Conservation (phyloP, 805 yeast genomes). For the Wickerhamiella occidentalis region DNA sequence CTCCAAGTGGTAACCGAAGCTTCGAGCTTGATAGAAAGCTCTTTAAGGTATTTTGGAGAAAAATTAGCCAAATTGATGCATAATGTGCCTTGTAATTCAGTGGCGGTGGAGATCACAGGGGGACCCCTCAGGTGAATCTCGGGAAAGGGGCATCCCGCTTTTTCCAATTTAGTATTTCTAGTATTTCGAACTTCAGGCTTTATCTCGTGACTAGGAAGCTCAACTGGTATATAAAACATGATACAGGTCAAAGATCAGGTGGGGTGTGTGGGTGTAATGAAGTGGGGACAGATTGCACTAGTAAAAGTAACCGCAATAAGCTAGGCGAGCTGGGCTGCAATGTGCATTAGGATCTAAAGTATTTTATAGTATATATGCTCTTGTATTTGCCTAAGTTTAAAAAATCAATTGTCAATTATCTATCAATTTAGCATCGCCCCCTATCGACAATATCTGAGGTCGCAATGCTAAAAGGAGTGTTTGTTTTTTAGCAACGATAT, state of each 20-base stretch:
- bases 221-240: background rate
- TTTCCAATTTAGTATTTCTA: background rate
- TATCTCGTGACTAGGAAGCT: background rate
- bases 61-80: background rate
- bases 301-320: too few species aligned
- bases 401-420: too few species aligned
- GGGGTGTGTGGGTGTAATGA: background rate
- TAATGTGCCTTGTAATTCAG: background rate
- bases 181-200: background rate
- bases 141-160: slow-evolving; percentile 1
- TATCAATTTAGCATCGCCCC: too few species aligned
- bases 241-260: background rate
- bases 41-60: background rate
- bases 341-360: too few species aligned
- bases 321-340: too few species aligned
- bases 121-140: slow-evolving; percentile 4
- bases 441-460: too few species aligned
- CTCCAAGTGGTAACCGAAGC: slow-evolving; percentile 1
- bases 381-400: too few species aligned
- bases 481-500: too few species aligned
- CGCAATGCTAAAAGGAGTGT: too few species aligned
- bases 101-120: background rate
- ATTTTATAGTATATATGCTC: too few species aligned
- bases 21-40: background rate
- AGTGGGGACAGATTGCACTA: background rate